phyloP scores from a whole-genome alignment of 306 rosid genomes.

The Pyrus bretschneideri region DNA sequence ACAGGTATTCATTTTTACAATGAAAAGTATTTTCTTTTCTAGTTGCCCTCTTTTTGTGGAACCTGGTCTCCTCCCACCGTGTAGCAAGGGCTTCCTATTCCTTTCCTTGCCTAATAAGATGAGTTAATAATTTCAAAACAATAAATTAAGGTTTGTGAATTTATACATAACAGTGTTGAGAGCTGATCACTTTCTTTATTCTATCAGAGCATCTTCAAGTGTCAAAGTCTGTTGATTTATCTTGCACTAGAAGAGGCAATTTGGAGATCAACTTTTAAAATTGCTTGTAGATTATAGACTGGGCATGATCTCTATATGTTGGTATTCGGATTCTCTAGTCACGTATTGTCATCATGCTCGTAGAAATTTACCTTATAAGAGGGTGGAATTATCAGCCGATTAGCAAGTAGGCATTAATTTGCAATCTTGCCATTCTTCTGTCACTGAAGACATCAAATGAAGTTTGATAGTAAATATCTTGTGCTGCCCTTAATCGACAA shows the following conservation, averaged over 20 bases:
- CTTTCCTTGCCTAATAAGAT: not conserved
- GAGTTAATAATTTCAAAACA: not conserved
- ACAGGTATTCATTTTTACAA: constrained; percentile 49
- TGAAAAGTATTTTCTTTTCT: not conserved
- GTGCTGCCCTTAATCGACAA: not conserved
- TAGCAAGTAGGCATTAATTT: not conserved
- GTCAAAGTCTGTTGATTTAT: not conserved
- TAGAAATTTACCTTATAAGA: not conserved
- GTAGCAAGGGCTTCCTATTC: not conserved
- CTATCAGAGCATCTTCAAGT: not conserved
- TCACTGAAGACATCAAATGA: not conserved
- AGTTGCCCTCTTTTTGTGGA: not conserved
- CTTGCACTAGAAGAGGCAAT: not conserved
- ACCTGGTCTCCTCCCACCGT: not conserved
- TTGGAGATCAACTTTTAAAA: not conserved
- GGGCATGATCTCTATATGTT: not conserved
- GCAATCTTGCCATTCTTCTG: not conserved
- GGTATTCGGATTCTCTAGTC: not conserved
- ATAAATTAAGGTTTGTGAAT: not conserved
- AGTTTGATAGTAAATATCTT: not conserved
- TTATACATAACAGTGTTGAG: not conserved
- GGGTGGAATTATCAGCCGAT: not conserved
- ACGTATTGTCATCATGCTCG: not conserved
- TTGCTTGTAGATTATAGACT: not conserved
- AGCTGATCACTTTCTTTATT: not conserved